Conservation (phyloP, 75 land plant genomes). For the Isoetes taiwanensis region DNA sequence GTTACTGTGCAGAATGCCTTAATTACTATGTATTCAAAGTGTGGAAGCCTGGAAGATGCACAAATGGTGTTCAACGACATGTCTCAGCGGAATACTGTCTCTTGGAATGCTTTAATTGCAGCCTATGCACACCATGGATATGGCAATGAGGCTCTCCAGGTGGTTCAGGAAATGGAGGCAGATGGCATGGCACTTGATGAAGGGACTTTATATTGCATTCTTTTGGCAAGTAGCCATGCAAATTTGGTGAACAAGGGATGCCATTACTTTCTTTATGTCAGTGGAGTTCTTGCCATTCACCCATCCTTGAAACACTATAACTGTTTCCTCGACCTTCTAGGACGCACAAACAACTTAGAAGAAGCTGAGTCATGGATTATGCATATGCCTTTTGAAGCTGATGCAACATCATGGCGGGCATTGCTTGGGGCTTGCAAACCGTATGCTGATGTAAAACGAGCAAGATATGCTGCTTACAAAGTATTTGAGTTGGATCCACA, state of each 20-base stretch:
- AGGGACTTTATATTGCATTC: too few species aligned
- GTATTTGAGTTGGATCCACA: conserved; percentile 23
- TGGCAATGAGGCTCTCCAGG: too few species aligned
- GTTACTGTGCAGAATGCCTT: too few species aligned
- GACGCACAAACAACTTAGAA: conserved; percentile 27
- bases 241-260: conserved; percentile 21
- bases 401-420: conserved; percentile 22
- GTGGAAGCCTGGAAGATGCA: too few species aligned
- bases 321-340: conserved; percentile 32
- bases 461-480: conserved; percentile 21
- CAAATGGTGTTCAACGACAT: too few species aligned
- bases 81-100: too few species aligned
- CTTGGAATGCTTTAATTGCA: too few species aligned
- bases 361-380: conserved; percentile 19
- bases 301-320: conserved; percentile 27
- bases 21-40: too few species aligned
- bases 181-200: too few species aligned
- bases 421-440: conserved; percentile 21
- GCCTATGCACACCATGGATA: too few species aligned
- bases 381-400: conserved; percentile 27
- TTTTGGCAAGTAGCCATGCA: too few species aligned
- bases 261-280: conserved; percentile 20
- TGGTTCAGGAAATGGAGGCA: too few species aligned
- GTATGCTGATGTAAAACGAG: conserved; percentile 17
- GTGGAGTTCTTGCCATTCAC: conserved; percentile 1